These are phyloP conservation scores for Xerocomus potaroensis DNA, from an alignment of 768 basidiomycete genomes.

Conservation along the genomic window DNA sequence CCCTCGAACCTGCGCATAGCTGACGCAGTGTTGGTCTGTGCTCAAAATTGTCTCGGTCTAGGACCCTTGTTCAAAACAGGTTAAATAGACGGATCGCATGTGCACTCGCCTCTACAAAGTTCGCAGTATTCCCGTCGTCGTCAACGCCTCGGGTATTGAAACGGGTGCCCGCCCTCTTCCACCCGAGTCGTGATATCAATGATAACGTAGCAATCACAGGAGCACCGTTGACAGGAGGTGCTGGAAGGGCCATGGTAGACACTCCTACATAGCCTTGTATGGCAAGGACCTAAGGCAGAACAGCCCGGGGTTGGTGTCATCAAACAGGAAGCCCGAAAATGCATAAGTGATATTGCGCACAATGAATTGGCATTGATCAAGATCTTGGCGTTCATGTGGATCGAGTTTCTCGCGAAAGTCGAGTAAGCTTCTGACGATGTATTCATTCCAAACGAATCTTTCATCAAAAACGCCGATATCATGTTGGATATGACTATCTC, in stretches of 20 bases:
- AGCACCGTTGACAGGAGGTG: slow-evolving; percentile 68
- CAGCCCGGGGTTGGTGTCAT: slow-evolving; percentile 5
- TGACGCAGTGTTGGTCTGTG: slow-evolving; percentile 82
- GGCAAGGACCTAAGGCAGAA: slow-evolving; percentile 65
- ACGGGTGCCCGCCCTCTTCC: slow-evolving; percentile 94
- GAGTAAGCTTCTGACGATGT: slow-evolving; percentile 79
- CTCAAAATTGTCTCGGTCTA: slow-evolving; percentile 91
- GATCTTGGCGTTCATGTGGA: slow-evolving; percentile 57
- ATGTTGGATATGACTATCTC: slow-evolving; percentile 39
- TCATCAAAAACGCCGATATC: slow-evolving; percentile 70
- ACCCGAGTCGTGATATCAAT: slow-evolving; percentile 83
- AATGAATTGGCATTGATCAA: slow-evolving; percentile 83
- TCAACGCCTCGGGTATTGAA: slow-evolving; percentile 97
- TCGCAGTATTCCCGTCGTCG: slow-evolving; percentile 91
- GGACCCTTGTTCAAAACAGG: slow-evolving; percentile 13
- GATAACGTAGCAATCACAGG: slow-evolving; percentile 72
- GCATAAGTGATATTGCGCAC: slow-evolving; percentile 42
- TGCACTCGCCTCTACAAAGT: slow-evolving; percentile 83
- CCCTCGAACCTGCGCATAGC: slow-evolving; percentile 92
- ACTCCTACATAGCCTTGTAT: slow-evolving; percentile 93
- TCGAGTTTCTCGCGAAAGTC: slow-evolving; percentile 84
- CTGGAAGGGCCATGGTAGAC: slow-evolving; percentile 73
- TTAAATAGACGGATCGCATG: neutral
- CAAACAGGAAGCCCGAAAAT: neutral
- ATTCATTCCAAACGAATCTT: slow-evolving; percentile 94